These are phyloP conservation scores for Trypanosoma melophagium DNA, from an alignment of 208 protist species.

Conservation along the genomic window DNA sequence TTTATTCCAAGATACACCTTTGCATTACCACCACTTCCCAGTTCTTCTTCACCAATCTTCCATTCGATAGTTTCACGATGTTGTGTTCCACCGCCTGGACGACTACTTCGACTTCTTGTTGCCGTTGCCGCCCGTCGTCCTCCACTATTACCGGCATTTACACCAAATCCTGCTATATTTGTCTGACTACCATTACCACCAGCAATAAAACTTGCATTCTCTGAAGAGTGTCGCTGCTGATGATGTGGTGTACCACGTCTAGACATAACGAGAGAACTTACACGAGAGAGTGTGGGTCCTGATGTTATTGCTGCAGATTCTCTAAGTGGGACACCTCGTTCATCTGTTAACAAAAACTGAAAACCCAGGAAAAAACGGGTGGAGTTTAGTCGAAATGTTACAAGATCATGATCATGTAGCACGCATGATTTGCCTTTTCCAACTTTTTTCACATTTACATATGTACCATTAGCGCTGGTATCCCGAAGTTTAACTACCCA, in stretches of 20 bases:
- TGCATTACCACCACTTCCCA: constrained; percentile 89
- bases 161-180: constrained; percentile 11
- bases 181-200: constrained; percentile 4
- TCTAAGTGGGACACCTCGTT: constrained; percentile 52
- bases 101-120: constrained; percentile 25
- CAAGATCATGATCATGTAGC: constrained; percentile 71
- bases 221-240: constrained; percentile 18
- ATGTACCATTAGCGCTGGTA: constrained; percentile 84
- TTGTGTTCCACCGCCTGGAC: constrained; percentile 7
- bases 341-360: constrained; percentile 78
- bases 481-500: constrained; percentile 58
- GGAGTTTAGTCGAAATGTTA: constrained; percentile 83
- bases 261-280: constrained; percentile 6
- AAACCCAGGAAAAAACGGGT: constrained; percentile 88
- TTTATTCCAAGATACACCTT: constrained; percentile 91
- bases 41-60: constrained; percentile 90
- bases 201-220: constrained; percentile 13
- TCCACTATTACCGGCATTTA: constrained; percentile 10
- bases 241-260: constrained; percentile 15
- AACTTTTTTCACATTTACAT: constrained; percentile 87
- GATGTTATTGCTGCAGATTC: constrained; percentile 19
- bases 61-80: constrained; percentile 84
- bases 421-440: constrained; percentile 72
- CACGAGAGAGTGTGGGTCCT: constrained; percentile 5
- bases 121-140: constrained; percentile 24